phyloP scores from a whole-genome alignment of 345 rosid species.

The Syzygium aromaticum region DNA sequence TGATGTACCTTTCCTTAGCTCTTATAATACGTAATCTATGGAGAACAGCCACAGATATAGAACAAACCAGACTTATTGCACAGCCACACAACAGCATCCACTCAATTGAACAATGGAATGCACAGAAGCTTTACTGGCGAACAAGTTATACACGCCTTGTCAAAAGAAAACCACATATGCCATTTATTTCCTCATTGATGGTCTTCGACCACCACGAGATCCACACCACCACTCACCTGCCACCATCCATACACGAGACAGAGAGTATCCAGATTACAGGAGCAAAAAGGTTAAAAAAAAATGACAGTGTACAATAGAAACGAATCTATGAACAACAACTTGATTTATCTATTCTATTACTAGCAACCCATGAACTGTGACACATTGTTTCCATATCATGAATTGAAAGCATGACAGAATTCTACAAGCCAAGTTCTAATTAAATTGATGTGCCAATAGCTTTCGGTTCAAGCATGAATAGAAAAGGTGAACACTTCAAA shows the following conservation, averaged over 20 bases:
- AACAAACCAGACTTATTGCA: neutral
- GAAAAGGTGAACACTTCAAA: too few relatives aligned
- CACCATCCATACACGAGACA: neutral
- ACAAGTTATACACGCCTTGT: neutral
- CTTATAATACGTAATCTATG: too few relatives aligned
- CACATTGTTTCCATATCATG: neutral
- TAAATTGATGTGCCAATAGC: too few relatives aligned
- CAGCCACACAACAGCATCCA: neutral
- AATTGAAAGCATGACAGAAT: neutral
- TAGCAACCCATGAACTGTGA: neutral
- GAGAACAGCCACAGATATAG: too few relatives aligned
- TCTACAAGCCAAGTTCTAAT: too few relatives aligned
- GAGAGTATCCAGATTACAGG: neutral
- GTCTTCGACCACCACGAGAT: neutral
- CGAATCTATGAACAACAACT: neutral
- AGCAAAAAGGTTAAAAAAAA: too few relatives aligned
- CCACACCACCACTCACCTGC: neutral
- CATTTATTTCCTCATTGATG: neutral
- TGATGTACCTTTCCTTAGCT: too few relatives aligned
- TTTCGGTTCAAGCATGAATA: too few relatives aligned
- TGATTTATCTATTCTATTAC: neutral
- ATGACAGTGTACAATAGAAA: too few relatives aligned
- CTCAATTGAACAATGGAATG: neutral
- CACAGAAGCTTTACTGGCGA: neutral
- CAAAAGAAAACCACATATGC: too few relatives aligned